phyloP scores from a whole-genome alignment of 108 stramenopile species.

The Cyclotella baltica region DNA sequence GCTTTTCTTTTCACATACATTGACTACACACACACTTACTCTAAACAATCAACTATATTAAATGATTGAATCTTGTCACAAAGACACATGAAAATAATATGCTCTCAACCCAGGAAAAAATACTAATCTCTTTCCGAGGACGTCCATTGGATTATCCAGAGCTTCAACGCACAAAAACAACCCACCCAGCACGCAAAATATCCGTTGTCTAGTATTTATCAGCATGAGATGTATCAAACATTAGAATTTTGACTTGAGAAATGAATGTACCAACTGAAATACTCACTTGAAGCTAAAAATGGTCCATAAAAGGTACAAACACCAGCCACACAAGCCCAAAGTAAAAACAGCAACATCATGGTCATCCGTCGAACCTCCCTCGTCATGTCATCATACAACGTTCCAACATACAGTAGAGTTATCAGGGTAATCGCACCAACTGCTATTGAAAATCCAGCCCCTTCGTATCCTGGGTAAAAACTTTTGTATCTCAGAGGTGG shows the following conservation, averaged over 20 bases:
- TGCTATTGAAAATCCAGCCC: conserved; percentile 48
- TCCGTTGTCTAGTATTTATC: conserved; percentile 27
- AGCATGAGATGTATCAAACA: neutral
- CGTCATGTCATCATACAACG: conserved; percentile 32
- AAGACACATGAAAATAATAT: no score
- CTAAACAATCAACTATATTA: no score
- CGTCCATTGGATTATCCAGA: conserved; percentile 30
- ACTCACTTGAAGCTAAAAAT: conserved; percentile 32
- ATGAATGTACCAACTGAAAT: neutral
- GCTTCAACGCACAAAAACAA: conserved; percentile 30
- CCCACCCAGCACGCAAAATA: conserved; percentile 45
- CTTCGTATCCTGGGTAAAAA: conserved; percentile 1
- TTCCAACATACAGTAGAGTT: conserved; percentile 22
- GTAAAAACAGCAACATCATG: conserved; percentile 32
- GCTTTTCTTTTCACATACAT: no score
- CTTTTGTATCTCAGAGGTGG: conserved; percentile 21
- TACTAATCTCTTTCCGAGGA: conserved; percentile 8
- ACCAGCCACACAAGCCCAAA: conserved; percentile 32
- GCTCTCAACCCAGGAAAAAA: no score
- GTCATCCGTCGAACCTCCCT: conserved; percentile 42
- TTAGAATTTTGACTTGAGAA: neutral
- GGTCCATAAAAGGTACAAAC: conserved; percentile 49
- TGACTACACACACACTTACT: no score
- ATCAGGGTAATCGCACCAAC: conserved; percentile 34
- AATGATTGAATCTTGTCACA: no score